These are phyloP conservation scores for Mollisiaceae sp. DNA, from an alignment of 2,329 filamentous ascomycete species.

Conservation along the genomic window DNA sequence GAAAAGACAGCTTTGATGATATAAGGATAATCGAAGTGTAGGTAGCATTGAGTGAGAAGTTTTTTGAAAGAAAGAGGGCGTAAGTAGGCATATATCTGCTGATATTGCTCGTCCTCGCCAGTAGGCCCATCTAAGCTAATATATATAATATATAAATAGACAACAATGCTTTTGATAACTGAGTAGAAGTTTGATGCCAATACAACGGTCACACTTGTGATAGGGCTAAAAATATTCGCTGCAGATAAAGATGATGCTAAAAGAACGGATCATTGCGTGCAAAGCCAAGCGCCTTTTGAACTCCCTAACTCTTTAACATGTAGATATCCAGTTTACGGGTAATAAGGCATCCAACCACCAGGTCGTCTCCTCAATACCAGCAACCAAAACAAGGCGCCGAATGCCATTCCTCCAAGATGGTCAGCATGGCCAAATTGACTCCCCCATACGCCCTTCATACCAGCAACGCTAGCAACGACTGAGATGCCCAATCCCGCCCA, in stretches of 20 bases:
- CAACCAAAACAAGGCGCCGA: neutral
- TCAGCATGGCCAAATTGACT: slow-evolving; percentile 26
- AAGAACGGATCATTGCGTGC: too few relatives aligned
- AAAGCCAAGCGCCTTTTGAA: too few relatives aligned
- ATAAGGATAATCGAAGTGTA: neutral
- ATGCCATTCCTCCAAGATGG: slow-evolving; percentile 26
- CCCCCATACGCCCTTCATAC: slow-evolving; percentile 19
- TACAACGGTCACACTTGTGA: neutral
- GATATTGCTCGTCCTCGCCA: too few relatives aligned
- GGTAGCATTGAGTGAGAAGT: too few relatives aligned
- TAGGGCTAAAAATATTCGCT: neutral
- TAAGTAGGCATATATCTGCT: too few relatives aligned
- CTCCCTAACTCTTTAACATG: neutral
- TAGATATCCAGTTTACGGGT: neutral
- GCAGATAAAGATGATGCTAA: too few relatives aligned
- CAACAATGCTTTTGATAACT: neutral
- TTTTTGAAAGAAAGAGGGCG: too few relatives aligned
- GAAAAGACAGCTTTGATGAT: neutral
- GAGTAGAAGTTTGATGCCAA: neutral
- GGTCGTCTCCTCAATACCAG: slow-evolving; percentile 1
- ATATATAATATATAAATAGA: neutral
- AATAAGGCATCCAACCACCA: neutral
- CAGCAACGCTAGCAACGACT: slow-evolving; percentile 16
- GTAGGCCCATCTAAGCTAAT: neutral
- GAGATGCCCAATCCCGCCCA: slow-evolving; percentile 1